Base-by-base conservation (phyloP, 1,139 yeast genomes). In the Pichia kudriavzevii region DNA sequence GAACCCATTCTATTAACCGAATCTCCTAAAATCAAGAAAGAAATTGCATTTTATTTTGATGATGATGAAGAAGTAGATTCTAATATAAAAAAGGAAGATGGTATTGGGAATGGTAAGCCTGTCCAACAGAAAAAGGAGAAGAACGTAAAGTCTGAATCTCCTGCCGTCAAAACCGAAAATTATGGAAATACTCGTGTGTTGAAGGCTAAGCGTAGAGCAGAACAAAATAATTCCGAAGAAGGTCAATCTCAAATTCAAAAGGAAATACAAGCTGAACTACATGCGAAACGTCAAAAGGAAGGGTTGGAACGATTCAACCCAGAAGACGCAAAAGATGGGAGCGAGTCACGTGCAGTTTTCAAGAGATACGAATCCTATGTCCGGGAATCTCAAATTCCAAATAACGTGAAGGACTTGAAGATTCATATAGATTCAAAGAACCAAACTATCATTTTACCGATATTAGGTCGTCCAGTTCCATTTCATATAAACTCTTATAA, bases 391-490 rank as follows among this genome's bases (percentile, higher is more conserved):
- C 97, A 91, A 63, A 76, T 91, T 44, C 98, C 98, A 24, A 63
- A 66, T 28, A 73, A 75, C 48, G 94, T 87, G 13, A 74, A 79
- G 49, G 96, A 88, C 55, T 68, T 91, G 56, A 79, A 79, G 55
- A 77, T 91, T 43, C 91, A 82, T 52, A 88, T 91, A 38, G 98
- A 91, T 57, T 69, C 75, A 56, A 85, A 84, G 53, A 74, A 82
- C 42, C 95, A 87, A 60, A 84, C 97, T 1, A 82, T 91, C 37
- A 74, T 91, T 42, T 65, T 91, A 41, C 98, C 98, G 33, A 82
- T 91, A 42, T 76, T 81, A 51, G 98, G 98, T 42, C 74, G 98
- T 53, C 96, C 98, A 2, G 98, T 93, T 32, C 98, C 98, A 20
- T 88, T 91, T 68, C 98, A 91, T 58, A 87, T 91, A 51, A 85